Percentiles rank a stretch among this genome's conserved stretches.
Conservation (phyloP, 2,329 filamentous ascomycete genomes). For the Pseudogymnoascus sp. region DNA sequence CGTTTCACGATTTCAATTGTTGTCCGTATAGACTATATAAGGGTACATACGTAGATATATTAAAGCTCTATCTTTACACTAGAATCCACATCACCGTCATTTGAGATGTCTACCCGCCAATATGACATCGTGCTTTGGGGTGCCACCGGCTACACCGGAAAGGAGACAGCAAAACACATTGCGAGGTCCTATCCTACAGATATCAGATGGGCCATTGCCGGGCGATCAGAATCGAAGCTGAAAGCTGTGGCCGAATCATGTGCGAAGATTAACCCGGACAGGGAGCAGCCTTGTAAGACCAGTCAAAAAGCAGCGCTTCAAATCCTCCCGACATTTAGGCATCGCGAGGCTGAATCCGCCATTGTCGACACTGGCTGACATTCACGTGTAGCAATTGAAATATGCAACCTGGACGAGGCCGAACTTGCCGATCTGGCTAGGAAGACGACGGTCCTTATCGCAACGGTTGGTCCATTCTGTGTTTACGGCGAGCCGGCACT, state of each 20-base stretch:
- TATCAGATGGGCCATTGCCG: slow-evolving; percentile 82
- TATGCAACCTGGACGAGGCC: slow-evolving; percentile 41
- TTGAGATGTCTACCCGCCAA: slow-evolving; percentile 27
- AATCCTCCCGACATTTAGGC: background rate
- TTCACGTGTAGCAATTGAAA: slow-evolving; percentile 43
- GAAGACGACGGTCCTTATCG: slow-evolving; percentile 52
- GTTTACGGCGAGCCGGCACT: slow-evolving; percentile 53
- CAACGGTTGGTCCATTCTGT: slow-evolving; percentile 54
- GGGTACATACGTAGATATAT: slow-evolving; percentile 6
- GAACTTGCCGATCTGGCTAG: slow-evolving; percentile 45
- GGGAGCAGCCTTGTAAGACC: slow-evolving; percentile 59
- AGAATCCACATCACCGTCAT: slow-evolving; percentile 1
- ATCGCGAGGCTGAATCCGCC: background rate
- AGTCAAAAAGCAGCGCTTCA: background rate
- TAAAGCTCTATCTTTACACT: background rate
- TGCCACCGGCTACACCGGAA: slow-evolving; percentile 78
- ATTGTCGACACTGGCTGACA: slow-evolving; percentile 15
- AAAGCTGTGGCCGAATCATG: slow-evolving; percentile 61
- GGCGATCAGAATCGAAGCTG: slow-evolving; percentile 72
- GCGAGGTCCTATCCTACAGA: slow-evolving; percentile 63
- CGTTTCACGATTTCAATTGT: slow-evolving; percentile 12
- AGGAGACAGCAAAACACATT: slow-evolving; percentile 69
- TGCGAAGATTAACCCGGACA: slow-evolving; percentile 60
- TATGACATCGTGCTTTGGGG: slow-evolving; percentile 64
- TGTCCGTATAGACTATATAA: slow-evolving; percentile 7